A percentile compares a stretch with the other conserved stretches of the same genome.
phyloP scores from a whole-genome alignment of 352 stramenopile species.

The Phytophthora pinifolia region DNA sequence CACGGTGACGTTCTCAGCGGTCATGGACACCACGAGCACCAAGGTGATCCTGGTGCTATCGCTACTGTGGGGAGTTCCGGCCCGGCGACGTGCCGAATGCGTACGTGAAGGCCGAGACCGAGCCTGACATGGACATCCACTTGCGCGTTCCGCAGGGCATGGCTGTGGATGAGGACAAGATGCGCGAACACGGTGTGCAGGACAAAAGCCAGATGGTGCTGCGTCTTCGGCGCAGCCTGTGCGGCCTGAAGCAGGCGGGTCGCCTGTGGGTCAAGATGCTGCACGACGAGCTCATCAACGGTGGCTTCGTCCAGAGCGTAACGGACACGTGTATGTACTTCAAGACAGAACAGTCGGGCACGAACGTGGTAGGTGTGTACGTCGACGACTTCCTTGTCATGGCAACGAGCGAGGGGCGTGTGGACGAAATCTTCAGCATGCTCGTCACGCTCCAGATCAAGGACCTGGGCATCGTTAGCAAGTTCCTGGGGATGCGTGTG shows the following conservation, averaged over 20 bases:
- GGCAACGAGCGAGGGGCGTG: not conserved
- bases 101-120: slow-evolving; percentile 30
- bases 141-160: slow-evolving; percentile 28
- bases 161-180: slow-evolving; percentile 5
- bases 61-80: slow-evolving; percentile 14
- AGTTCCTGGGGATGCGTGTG: slow-evolving; percentile 35
- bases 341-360: not conserved
- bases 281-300: slow-evolving; percentile 18
- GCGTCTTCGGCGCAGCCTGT: slow-evolving; percentile 25
- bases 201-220: slow-evolving; percentile 14
- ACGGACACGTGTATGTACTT: slow-evolving; percentile 34
- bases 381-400: slow-evolving; percentile 34
- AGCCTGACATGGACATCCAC: slow-evolving; percentile 26
- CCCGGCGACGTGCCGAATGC: slow-evolving; percentile 38
- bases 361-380: slow-evolving; percentile 27
- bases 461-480: slow-evolving; percentile 22
- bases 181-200: slow-evolving; percentile 9
- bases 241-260: slow-evolving; percentile 35
- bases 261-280: slow-evolving; percentile 31
- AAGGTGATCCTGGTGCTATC: slow-evolving; percentile 23
- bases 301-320: slow-evolving; percentile 16
- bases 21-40: slow-evolving; percentile 27
- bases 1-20: slow-evolving; percentile 23
- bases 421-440: not conserved
- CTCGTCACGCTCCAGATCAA: slow-evolving; percentile 23